These are phyloP conservation scores for Zoysia japonica DNA, from an alignment of 176 grass and related monocot genomes.

Conservation along the genomic window DNA sequence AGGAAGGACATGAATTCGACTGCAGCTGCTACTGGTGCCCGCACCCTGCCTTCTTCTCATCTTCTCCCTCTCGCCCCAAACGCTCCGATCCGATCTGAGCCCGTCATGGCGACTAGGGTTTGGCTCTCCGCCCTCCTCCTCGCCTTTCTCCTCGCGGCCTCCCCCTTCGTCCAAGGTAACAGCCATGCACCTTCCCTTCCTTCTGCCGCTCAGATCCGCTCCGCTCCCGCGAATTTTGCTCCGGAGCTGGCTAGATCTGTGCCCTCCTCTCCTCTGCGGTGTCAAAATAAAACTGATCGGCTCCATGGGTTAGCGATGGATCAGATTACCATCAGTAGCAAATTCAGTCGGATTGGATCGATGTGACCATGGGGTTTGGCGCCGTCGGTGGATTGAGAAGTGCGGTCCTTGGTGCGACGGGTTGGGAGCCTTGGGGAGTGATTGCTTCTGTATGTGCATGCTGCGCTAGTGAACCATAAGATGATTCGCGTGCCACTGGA, in stretches of 20 bases:
- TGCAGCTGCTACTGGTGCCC: too few relatives aligned
- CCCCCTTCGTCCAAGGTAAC: conserved; percentile 67
- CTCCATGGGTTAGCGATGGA: not conserved
- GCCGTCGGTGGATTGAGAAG: not conserved
- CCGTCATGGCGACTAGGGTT: conserved; percentile 87
- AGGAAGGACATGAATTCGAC: too few relatives aligned
- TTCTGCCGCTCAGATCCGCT: conserved; percentile 28
- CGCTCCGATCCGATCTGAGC: conserved; percentile 51
- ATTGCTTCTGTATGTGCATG: conserved; percentile 1
- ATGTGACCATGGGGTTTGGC: conserved; percentile 11
- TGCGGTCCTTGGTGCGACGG: not conserved
- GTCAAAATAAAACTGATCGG: not conserved
- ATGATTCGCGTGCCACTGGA: not conserved
- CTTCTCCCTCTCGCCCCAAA: not conserved
- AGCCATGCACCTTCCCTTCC: too few relatives aligned
- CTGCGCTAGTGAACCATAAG: not conserved
- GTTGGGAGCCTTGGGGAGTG: too few relatives aligned
- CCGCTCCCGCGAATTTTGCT: conserved; percentile 24
- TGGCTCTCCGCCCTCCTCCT: conserved; percentile 60
- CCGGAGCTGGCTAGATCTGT: conserved; percentile 29
- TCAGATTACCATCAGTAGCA: not conserved
- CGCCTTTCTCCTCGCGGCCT: conserved; percentile 62
- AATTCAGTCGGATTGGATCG: conserved; percentile 10
- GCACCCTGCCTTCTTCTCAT: too few relatives aligned
- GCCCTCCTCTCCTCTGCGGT: not conserved